Evolutionary conservation across 2,329 filamentous ascomycete species (phyloP), one percentile per base, ranked within the genome.

Genomic region (Cladophialophora bantiana): DNA sequence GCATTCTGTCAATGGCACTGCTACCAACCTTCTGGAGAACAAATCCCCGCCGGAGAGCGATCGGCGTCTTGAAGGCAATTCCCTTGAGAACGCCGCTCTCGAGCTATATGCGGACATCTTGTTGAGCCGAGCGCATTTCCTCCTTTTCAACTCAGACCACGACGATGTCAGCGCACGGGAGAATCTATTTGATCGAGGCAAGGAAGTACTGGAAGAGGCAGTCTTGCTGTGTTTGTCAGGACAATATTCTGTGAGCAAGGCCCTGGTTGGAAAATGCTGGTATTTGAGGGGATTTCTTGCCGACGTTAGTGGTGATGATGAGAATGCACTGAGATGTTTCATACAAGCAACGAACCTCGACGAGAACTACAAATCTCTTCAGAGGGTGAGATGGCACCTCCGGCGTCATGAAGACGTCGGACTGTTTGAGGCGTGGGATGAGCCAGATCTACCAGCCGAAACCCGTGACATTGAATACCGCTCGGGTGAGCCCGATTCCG

Each of bases 211-310:
- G 20, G 62, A 64, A 34, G 59, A 66, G 40, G 66, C 63, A 2
- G 66, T 63, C 18, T 36, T 15, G 5, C 18, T 64, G 18, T 68
- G 56, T 36, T 40, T 64, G 20, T 61, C 63, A 7, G 26, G 55
- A 6, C 31, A 53, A 38, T 45, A 59, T 40, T 32, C 64, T 10
- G 32, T 61, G 32, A 58, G 40, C 35, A 26, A 38, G 1, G 20
- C 42, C 13, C 20, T 66, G 6, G 10, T 60, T 15, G 64, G 63
- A 12, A 68, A 68, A 58, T 66, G 60, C 64, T 66, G 60, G 60
- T 68, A 58, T 26, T 48, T 66, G 12, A 56, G 45, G 38, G 67
- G 67, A 1, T 66, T 66, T 38, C 56, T 60, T 13, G 64, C 63
- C 26, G 63, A 66, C n/a, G n/a, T 59, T 13, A 40, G 26, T 40